A percentile compares a stretch with the other conserved stretches of the same genome.
These are phyloP conservation scores for Lophiotrema nucula DNA, from an alignment of 495 filamentous ascomycete species.

Conservation along the genomic window DNA sequence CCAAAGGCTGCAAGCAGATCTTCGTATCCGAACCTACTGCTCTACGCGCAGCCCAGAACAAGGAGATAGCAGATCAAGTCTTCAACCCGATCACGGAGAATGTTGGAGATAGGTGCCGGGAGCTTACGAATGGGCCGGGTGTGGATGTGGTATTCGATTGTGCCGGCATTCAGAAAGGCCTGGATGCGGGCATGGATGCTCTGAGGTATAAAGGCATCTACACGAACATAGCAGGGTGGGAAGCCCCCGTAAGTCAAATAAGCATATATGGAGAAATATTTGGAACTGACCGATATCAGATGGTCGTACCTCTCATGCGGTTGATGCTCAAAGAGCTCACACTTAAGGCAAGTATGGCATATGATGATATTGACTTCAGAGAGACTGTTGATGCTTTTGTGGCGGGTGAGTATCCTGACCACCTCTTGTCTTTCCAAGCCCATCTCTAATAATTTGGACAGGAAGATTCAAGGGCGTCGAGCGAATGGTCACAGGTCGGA, in stretches of 20 bases:
- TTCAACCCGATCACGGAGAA: conserved; percentile 33
- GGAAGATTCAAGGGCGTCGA: conserved; percentile 37
- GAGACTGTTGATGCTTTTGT: conserved; percentile 36
- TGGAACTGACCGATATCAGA: conserved; percentile 8
- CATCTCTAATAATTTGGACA: conserved; percentile 10
- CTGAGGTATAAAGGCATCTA: conserved; percentile 32
- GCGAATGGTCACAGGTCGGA: conserved; percentile 38
- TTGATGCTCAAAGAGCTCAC: conserved; percentile 36
- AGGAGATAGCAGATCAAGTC: conserved; percentile 21
- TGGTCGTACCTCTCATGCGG: conserved; percentile 24
- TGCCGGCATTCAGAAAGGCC: conserved; percentile 27
- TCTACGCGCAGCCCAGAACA: conserved; percentile 28
- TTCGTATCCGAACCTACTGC: conserved; percentile 35
- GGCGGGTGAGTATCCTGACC: conserved; percentile 20
- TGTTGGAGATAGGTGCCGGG: conserved; percentile 31
- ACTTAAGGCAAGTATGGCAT: conserved; percentile 32
- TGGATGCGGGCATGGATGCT: conserved; percentile 35
- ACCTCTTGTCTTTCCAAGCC: not conserved
- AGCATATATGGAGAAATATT: not conserved
- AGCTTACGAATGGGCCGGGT: conserved; percentile 30
- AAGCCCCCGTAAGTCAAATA: conserved; percentile 21
- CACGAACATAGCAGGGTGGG: conserved; percentile 37
- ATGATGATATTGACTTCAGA: conserved; percentile 35
- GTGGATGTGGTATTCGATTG: conserved; percentile 38
- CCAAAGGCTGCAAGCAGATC: conserved; percentile 22